phyloP scores from a whole-genome alignment of 805 yeast genomes.

The Kuraishia hungarica region DNA sequence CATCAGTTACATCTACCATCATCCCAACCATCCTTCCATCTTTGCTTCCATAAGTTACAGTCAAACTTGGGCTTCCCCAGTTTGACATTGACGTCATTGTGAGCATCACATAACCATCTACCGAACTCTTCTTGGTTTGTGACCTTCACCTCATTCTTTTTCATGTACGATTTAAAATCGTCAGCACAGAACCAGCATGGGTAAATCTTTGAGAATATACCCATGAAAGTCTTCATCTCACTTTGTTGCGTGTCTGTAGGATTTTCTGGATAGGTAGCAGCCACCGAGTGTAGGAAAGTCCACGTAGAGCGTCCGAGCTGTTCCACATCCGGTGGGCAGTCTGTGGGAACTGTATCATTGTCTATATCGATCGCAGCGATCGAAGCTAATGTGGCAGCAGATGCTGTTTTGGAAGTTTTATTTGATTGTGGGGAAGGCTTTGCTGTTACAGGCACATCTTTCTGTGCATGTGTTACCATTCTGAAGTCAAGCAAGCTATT shows the following conservation, averaged over 20 bases:
- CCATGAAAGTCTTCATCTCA: slow-evolving; percentile 65
- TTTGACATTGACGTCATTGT: slow-evolving; percentile 84
- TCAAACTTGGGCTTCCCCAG: slow-evolving; percentile 82
- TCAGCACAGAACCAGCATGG: slow-evolving; percentile 94
- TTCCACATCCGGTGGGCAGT: slow-evolving; percentile 83
- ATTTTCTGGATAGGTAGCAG: slow-evolving; percentile 75
- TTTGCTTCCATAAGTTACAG: slow-evolving; percentile 81
- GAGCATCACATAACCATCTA: slow-evolving; percentile 90
- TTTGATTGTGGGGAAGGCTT: slow-evolving; percentile 3
- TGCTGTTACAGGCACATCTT: slow-evolving; percentile 8
- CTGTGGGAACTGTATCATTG: slow-evolving; percentile 28
- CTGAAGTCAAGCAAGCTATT: slow-evolving; percentile 76
- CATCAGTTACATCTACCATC: slow-evolving; percentile 43
- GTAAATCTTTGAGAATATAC: slow-evolving; percentile 67
- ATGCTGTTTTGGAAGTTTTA: slow-evolving; percentile 7
- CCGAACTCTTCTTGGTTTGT: slow-evolving; percentile 73
- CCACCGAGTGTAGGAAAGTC: slow-evolving; percentile 86
- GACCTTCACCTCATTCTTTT: slow-evolving; percentile 44
- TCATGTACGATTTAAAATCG: slow-evolving; percentile 64
- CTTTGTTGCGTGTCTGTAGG: slow-evolving; percentile 56
- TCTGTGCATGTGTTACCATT: slow-evolving; percentile 33
- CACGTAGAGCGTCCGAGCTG: slow-evolving; percentile 80
- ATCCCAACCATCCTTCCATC: slow-evolving; percentile 96
- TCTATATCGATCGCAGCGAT: slow-evolving; percentile 15
- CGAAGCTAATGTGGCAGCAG: slow-evolving; percentile 12